Conservation (phyloP, 306 rosid genomes). For the Gastrolobium bilobum region DNA sequence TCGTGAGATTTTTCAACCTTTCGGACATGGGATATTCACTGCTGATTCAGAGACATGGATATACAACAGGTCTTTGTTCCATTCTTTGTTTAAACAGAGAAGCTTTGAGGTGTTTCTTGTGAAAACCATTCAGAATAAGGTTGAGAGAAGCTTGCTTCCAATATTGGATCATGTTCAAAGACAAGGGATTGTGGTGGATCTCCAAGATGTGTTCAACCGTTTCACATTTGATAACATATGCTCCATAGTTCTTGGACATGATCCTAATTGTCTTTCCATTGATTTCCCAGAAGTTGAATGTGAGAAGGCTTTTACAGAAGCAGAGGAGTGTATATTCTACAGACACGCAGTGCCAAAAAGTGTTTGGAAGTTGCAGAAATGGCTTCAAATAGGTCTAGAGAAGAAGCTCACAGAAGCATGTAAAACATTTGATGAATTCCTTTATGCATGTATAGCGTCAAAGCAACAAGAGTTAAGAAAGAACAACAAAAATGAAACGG, state of each 20-base stretch:
- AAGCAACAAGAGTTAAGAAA: slow-evolving; percentile 37
- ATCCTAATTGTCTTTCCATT: slow-evolving; percentile 53
- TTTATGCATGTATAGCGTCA: slow-evolving; percentile 43
- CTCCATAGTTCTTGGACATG: slow-evolving; percentile 52
- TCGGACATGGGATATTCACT: slow-evolving; percentile 56
- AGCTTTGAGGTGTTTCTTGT: slow-evolving; percentile 37
- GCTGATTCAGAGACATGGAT: slow-evolving; percentile 51
- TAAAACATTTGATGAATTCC: slow-evolving; percentile 48
- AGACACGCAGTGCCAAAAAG: slow-evolving; percentile 39
- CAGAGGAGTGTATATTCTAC: slow-evolving; percentile 45
- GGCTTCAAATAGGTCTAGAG: slow-evolving; percentile 58
- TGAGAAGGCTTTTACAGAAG: slow-evolving; percentile 56
- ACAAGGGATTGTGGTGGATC: slow-evolving; percentile 42
- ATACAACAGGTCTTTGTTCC: slow-evolving; percentile 38
- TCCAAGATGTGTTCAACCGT: slow-evolving; percentile 54
- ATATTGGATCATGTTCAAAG: slow-evolving; percentile 25
- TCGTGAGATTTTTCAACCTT: slow-evolving; percentile 49
- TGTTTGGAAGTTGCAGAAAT: slow-evolving; percentile 59
- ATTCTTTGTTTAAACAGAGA: background rate
- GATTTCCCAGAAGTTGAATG: slow-evolving; percentile 48
- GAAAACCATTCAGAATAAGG: slow-evolving; percentile 34
- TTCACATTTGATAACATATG: slow-evolving; percentile 60
- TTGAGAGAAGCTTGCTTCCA: slow-evolving; percentile 27
- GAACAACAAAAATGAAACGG: background rate
- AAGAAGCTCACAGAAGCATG: slow-evolving; percentile 45